Evolutionary conservation across 2,329 filamentous ascomycete species (phyloP), one percentile per base, ranked within the genome.

Genomic region (Lachnellula hyalina): DNA sequence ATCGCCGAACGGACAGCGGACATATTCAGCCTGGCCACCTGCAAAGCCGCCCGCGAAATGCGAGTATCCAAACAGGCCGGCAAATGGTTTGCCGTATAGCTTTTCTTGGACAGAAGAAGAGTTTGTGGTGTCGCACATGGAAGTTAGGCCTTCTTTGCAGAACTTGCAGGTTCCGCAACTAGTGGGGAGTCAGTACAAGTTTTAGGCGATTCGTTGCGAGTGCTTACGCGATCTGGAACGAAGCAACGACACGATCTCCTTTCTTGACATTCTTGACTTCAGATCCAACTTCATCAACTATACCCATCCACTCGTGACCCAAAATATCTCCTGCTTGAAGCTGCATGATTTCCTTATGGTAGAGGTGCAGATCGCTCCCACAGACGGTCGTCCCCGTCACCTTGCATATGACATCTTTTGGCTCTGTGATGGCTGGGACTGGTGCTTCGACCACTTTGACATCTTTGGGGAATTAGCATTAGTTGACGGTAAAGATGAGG

Each of bases 21-120:
- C 78, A 64, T 82, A 87, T 68, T 87, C 85, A 0, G 84, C 80
- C 65, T 87, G 84, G 0, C 83, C 83, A 48, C 84, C 84, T 21
- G 83, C 82, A 65, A 85, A 87, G 2, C 85, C 85, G 7, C 83
- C 84, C 0, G 82, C 84, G 64, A 87, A 85, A 58, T 82, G 78
- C 12, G 71, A 74, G 68, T 81, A 81, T 2, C 78, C 78, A 56
- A 81, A 80, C 72, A 77, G 76, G 66, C 82, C 84, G 17, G 82
- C 80, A 38, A 66, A 57, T 1, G 58, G 55, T 19, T 57, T 57
- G 1, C 62, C 61, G 63, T 86, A 86, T 75, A 87, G 79, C 49
- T 73, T 76, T 60, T 84, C 81, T 59, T 81, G 78, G 51, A 85
- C 75, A 1, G 73, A 81, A 63, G 82, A 85, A 49, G 76, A 70